phyloP scores from a whole-genome alignment of 208 protist species.

The Acanthamoeba healyi region DNA sequence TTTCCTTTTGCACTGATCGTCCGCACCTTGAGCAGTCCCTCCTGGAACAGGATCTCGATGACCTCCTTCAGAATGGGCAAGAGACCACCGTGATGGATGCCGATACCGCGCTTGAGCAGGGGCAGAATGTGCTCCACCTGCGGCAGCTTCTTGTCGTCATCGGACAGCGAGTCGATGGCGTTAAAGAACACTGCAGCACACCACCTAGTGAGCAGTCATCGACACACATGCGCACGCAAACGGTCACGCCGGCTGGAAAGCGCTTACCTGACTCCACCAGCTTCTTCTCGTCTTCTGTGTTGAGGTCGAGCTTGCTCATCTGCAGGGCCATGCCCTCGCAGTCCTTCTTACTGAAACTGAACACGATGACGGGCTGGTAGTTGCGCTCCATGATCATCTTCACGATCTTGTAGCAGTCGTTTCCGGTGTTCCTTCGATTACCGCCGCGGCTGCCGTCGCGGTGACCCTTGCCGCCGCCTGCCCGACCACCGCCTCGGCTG shows the following conservation, averaged over 20 bases:
- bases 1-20: neutral
- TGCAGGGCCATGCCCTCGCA: conserved; percentile 97
- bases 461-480: conserved; percentile 10
- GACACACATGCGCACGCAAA: neutral
- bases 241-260: neutral
- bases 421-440: neutral
- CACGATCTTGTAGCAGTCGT: conserved; percentile 93
- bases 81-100: conserved; percentile 99
- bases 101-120: conserved; percentile 98
- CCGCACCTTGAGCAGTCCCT: conserved; percentile 97
- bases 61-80: conserved; percentile 99
- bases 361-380: conserved; percentile 99
- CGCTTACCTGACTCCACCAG: conserved; percentile 91
- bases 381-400: conserved; percentile 97
- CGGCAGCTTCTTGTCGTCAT: conserved; percentile 59
- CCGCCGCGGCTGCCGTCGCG: neutral
- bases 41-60: conserved; percentile 99
- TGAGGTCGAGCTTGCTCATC: conserved; percentile 96
- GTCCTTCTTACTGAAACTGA: conserved; percentile 98
- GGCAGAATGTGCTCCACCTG: conserved; percentile 93
- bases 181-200: conserved; percentile 93
- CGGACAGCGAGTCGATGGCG: conserved; percentile 95
- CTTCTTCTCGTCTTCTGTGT: conserved; percentile 92
- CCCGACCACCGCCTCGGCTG: conserved; percentile 38
- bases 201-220: too few relatives aligned